Evolutionary conservation across 441 rosid genomes (phyloP).

Genomic region (Adansonia gregorii): DNA sequence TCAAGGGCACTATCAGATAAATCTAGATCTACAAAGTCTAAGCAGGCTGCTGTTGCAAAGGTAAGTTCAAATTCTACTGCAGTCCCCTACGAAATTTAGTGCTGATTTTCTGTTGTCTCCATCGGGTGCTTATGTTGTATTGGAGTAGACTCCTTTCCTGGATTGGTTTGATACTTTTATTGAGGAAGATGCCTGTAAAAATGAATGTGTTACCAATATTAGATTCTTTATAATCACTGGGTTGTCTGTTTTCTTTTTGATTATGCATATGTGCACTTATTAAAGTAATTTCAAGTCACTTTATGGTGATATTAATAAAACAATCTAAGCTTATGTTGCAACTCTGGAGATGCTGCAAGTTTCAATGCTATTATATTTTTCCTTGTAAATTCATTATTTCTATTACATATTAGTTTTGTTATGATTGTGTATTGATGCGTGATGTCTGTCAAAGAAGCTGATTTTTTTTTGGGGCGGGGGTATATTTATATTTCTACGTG

Average conservation of each 20-base stretch:
- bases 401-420: neutral
- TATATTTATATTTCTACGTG: neutral
- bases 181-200: neutral
- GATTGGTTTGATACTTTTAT: neutral
- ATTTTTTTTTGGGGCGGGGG: neutral
- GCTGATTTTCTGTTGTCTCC: conserved; percentile 19
- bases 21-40: conserved; percentile 78
- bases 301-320: neutral
- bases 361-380: neutral
- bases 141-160: neutral
- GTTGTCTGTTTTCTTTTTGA: neutral
- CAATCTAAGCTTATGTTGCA: neutral
- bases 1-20: conserved; percentile 68
- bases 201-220: neutral
- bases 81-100: neutral
- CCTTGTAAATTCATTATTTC: neutral
- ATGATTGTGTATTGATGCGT: neutral
- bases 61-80: conserved; percentile 38
- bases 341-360: neutral
- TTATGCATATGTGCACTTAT: conserved; percentile 3
- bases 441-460: neutral
- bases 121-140: conserved; percentile 9
- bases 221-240: neutral
- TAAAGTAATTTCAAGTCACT: neutral
- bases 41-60: conserved; percentile 83